phyloP scores from a whole-genome alignment of 2,329 filamentous ascomycete species.

The Talaromyces atroroseus region DNA sequence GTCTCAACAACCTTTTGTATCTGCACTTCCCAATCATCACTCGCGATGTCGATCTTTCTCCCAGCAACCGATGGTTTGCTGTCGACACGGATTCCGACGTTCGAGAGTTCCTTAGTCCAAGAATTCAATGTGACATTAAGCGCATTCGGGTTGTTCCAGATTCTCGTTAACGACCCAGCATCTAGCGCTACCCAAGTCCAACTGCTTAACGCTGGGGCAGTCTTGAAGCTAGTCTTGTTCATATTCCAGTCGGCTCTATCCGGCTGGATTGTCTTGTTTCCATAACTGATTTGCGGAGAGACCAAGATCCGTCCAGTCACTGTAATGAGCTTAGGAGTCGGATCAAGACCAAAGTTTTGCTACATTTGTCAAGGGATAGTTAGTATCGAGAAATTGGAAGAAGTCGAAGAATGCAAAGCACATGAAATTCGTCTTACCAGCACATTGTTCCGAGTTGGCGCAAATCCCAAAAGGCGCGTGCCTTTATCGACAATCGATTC shows the following conservation, averaged over 20 bases:
- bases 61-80: background rate
- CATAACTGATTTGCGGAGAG: constrained; percentile 59
- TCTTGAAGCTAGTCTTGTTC: constrained; percentile 51
- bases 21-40: background rate
- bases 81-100: background rate
- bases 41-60: too few relatives aligned
- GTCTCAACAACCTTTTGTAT: background rate
- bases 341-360: constrained; percentile 56
- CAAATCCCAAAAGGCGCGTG: constrained; percentile 52
- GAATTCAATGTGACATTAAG: constrained; percentile 13
- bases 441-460: constrained; percentile 39
- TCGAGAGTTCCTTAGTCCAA: constrained; percentile 21
- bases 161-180: background rate
- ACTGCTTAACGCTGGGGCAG: constrained; percentile 34
- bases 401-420: background rate
- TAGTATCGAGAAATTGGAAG: background rate
- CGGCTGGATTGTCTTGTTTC: constrained; percentile 29
- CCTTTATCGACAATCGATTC: constrained; percentile 47
- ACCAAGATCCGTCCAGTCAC: constrained; percentile 65
- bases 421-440: constrained; percentile 31
- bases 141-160: constrained; percentile 8
- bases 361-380: constrained; percentile 19
- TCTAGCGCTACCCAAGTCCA: constrained; percentile 29
- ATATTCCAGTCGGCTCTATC: constrained; percentile 67
- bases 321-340: constrained; percentile 53